Evolutionary conservation across 2,329 filamentous ascomycete genomes (phyloP), one percentile per base, ranked within the genome.

Genomic region (Xylariaceae sp.): DNA sequence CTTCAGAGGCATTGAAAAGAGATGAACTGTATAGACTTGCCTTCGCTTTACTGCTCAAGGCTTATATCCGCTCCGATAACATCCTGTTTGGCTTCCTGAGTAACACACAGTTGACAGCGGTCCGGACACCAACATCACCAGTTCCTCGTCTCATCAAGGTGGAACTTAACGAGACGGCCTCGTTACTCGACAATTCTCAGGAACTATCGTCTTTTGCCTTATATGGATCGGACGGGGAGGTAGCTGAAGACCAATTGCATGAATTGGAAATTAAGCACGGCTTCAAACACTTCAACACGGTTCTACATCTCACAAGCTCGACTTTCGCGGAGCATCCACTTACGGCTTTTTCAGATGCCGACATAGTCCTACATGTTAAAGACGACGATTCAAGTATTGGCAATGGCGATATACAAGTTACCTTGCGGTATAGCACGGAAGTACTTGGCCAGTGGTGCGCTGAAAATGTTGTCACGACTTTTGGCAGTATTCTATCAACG

Each of bases 391-490:
- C 44, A 19, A n/a, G 34, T 34, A 45, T 38, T 19, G 31, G 13
- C 12, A 34, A 34, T 9, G 44, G 38, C n/a, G 28, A 45, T 18
- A n/a, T 45, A 19, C 44, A 45, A 34, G 44, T 45, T 18, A 45
- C 17, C 19, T 45, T 45, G 44, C 44, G 38, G 19, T 45, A 45
- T 16, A 45, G 44, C 44, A 45, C 44, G 44, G 44, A 45, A 36
- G 19, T 45, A 22, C 44, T 45, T 10, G 31, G 34, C 38, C 31
- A 45, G 44, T 45, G 44, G 44, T 45, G 44, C 44, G 44, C 31
- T n/a, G 31, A 45, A 19, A 45, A 45, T 38, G 44, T 45, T 31
- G 31, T 45, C 34, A 31, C 44, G 6, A 45, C 44, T 22, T 45
- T 45, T 19, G 31, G 38, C 19, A 45, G 31, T 38, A 36, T 31